Percentiles rank a stretch among this genome's conserved stretches.
Conservation (phyloP, 306 rosid species). For the Quillaja saponaria region DNA sequence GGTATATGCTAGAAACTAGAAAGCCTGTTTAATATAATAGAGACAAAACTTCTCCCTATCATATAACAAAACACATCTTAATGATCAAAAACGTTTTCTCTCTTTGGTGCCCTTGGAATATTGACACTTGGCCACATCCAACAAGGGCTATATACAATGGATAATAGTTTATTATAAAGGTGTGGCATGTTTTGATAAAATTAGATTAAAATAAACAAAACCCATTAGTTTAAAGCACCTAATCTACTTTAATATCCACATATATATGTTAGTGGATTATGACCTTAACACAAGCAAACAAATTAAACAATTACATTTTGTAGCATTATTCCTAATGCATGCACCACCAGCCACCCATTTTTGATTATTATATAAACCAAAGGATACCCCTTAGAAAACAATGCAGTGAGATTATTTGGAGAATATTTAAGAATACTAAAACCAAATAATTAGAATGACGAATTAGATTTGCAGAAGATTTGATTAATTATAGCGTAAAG, state of each 20-base stretch:
- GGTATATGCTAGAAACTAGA: too few species aligned
- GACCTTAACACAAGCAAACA: slow-evolving; percentile 30
- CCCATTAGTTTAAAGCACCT: background rate
- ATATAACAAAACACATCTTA: too few species aligned
- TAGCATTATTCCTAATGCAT: slow-evolving; percentile 22
- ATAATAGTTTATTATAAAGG: background rate
- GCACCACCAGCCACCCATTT: slow-evolving; percentile 12
- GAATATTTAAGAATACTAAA: slow-evolving; percentile 21
- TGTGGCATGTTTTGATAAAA: background rate
- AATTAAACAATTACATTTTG: slow-evolving; percentile 8
- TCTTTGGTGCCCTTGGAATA: too few species aligned
- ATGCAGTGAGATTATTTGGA: slow-evolving; percentile 25
- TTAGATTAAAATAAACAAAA: background rate
- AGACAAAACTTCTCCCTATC: too few species aligned
- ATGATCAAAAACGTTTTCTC: too few species aligned
- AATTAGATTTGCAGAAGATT: slow-evolving; percentile 5
- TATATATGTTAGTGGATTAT: slow-evolving; percentile 35
- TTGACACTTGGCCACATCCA: background rate
- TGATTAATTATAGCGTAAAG: too few species aligned
- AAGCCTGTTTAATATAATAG: background rate
- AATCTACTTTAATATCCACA: slow-evolving; percentile 29
- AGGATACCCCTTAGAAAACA: slow-evolving; percentile 7
- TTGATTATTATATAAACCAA: slow-evolving; percentile 22
- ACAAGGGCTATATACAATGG: background rate
- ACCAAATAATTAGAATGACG: background rate